Percentiles rank a stretch among this genome's conserved stretches.
These are phyloP conservation scores for Diaporthe batatas DNA, from an alignment of 2,329 filamentous ascomycete genomes.

Conservation along the genomic window DNA sequence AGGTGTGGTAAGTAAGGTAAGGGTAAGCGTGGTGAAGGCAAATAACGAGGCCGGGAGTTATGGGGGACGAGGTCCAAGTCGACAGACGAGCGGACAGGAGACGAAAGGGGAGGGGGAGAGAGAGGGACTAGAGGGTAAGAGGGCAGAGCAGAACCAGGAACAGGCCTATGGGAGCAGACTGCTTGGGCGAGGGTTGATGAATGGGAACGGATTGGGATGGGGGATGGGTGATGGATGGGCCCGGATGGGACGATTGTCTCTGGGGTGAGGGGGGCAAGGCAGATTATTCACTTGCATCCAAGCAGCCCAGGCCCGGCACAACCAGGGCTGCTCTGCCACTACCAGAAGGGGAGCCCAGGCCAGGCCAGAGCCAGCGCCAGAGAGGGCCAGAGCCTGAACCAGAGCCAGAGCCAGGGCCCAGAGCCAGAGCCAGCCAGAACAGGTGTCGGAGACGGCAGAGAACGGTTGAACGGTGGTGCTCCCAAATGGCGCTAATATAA, in stretches of 20 bases:
- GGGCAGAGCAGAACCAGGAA: slow-evolving; percentile 44
- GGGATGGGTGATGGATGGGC: slow-evolving; percentile 13
- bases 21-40: slow-evolving; percentile 36
- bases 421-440: background rate
- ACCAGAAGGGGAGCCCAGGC: no score
- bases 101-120: slow-evolving; percentile 39
- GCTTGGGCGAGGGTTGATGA: slow-evolving; percentile 26
- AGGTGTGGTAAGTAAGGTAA: slow-evolving; percentile 33
- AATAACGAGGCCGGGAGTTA: slow-evolving; percentile 36
- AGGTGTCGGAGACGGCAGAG: slow-evolving; percentile 16
- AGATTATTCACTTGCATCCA: slow-evolving; percentile 19
- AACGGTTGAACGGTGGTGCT: slow-evolving; percentile 23
- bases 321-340: background rate
- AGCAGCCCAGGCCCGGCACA: background rate
- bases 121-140: slow-evolving; percentile 42
- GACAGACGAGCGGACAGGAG: slow-evolving; percentile 26
- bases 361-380: background rate
- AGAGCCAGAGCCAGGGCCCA: background rate
- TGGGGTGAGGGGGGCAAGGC: slow-evolving; percentile 26
- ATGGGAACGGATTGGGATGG: slow-evolving; percentile 25
- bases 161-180: slow-evolving; percentile 37
- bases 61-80: slow-evolving; percentile 23
- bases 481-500: slow-evolving; percentile 31
- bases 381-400: background rate
- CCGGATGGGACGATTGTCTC: slow-evolving; percentile 23